Evolutionary conservation across 306 rosid genomes (phyloP).

Genomic region (Gynostemma pentaphyllum): DNA sequence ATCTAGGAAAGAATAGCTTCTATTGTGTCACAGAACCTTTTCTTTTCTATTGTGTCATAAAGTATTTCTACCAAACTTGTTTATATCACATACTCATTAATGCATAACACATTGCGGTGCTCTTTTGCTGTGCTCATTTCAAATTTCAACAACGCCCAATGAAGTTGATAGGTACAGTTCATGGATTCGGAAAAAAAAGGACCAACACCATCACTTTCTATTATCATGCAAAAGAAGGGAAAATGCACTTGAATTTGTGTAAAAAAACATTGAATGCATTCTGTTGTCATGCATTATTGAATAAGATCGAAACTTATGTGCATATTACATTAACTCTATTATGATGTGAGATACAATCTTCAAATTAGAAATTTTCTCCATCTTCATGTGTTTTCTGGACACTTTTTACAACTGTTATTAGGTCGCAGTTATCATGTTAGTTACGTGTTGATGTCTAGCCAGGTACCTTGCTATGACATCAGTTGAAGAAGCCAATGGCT

Average conservation of each 20-base stretch:
- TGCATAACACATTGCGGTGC: background rate
- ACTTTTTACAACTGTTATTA: background rate
- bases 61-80: no score
- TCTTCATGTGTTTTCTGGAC: background rate
- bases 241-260: background rate
- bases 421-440: background rate
- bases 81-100: no score
- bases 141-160: background rate
- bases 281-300: background rate
- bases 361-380: background rate
- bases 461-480: conserved; percentile 77
- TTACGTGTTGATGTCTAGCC: conserved; percentile 27
- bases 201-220: no score
- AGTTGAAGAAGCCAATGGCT: conserved; percentile 61
- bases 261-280: background rate
- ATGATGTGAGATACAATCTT: background rate
- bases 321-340: background rate
- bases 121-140: background rate
- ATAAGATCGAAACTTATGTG: background rate
- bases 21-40: no score
- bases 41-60: no score
- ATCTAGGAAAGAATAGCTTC: no score
- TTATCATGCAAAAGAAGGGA: background rate
- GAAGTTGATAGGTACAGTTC: conserved; percentile 1
- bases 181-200: background rate